Evolutionary conservation across 176 grass and related monocot species (phyloP), one percentile per base, ranked within the genome.

Genomic region (Zizania latifolia): DNA sequence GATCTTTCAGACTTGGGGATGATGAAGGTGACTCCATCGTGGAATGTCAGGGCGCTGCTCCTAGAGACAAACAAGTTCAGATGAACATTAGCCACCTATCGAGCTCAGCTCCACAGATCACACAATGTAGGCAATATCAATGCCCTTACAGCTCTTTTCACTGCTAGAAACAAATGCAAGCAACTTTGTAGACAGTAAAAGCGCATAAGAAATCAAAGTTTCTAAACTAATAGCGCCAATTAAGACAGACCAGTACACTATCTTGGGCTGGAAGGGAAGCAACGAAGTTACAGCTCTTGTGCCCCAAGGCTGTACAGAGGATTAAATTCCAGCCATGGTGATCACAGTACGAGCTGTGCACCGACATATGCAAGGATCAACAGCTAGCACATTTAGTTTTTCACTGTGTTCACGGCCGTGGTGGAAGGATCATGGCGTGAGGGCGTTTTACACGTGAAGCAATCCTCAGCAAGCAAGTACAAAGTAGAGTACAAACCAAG

Each of bases 1-100:
- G 81, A 63, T 92, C 86, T 76, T 92, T 89, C 76, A 99, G 76
- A 68, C 84, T 87, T 4, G 93, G 72, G 28, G 89, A 84, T 6
- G 86, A 72, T 26, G 70, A 74, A 27, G 78, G 80, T 0, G 76
- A 56, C 6, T 76, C 76, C 88, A 84, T 83, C 13, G 57, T 53
- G 38, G 62, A 80, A 72, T 39, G 51, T 31, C 65, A 69, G 81
- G 51, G 65, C 57, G 59, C 85, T 88, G 77, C 85, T 86, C 77
- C 68, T 75, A 75, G 76, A 92, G 59, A 84, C 40, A 70, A 74
- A 70, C 68, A 82, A 71, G 19, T 68, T 50, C 27, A 75, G 54
- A 79, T 17, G 19, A 80, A 69, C 22, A 31, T 76, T 44, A 82
- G 74, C 30, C 40, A 44, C 61, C 40, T n/a, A 77, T 71, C 26